Evolutionary conservation across 208 protist species (phyloP).

Genomic region (Trichomonas gallinae): DNA sequence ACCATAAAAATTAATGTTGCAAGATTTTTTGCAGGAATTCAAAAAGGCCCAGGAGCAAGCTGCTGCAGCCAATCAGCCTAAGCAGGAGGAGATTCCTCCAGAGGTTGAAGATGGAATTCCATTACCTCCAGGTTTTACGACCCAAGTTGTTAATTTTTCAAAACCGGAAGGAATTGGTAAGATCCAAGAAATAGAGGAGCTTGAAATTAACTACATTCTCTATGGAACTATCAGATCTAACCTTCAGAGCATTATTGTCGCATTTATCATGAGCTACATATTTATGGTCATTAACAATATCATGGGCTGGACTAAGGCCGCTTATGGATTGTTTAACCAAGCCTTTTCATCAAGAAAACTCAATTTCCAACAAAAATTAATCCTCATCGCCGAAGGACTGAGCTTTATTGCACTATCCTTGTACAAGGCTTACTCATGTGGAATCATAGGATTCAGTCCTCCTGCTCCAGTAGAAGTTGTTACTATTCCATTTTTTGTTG

Average conservation of each 20-base stretch:
- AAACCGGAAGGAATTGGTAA: not conserved
- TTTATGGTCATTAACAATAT: not conserved
- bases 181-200: not conserved
- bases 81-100: not conserved
- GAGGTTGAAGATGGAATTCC: not conserved
- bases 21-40: not conserved
- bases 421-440: not conserved
- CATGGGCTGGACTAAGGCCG: not conserved
- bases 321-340: not conserved
- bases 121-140: not conserved
- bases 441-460: not conserved
- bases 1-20: too few species aligned
- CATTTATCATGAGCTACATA: not conserved
- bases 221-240: not conserved
- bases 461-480: too few species aligned
- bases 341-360: not conserved
- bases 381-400: not conserved
- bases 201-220: not conserved
- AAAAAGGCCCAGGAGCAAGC: not conserved
- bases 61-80: not conserved
- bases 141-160: not conserved
- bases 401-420: not conserved
- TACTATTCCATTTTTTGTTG: too few species aligned
- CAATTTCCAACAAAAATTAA: not conserved
- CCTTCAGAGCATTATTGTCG: not conserved